Conservation (phyloP, 192 early-diverging fungal genomes). For the Backusella tarrabulga region DNA sequence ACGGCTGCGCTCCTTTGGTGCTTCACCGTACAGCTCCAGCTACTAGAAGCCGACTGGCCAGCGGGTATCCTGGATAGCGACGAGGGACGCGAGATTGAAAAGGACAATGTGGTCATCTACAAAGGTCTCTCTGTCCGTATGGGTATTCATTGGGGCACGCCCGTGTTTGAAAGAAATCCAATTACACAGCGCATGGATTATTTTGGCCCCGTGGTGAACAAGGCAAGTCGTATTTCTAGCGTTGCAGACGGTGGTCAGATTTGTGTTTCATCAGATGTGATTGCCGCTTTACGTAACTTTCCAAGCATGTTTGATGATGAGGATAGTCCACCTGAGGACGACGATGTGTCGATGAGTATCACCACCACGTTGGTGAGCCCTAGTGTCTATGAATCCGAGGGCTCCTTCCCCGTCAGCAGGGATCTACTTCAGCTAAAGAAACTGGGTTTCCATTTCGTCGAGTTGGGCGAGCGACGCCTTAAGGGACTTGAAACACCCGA, state of each 20-base stretch:
- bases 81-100: conserved; percentile 74
- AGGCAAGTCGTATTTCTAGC: conserved; percentile 78
- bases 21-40: conserved; percentile 79
- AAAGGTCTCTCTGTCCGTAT: conserved; percentile 88
- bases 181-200: conserved; percentile 97
- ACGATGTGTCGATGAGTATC: neutral
- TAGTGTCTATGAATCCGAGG: neutral
- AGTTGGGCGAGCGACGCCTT: conserved; percentile 77
- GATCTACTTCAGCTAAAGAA: conserved; percentile 48
- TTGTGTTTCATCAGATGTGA: conserved; percentile 80
- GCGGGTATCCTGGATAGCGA: conserved; percentile 73
- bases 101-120: conserved; percentile 66
- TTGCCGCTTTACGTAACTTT: conserved; percentile 29
- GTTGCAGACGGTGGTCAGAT: conserved; percentile 92
- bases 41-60: conserved; percentile 87
- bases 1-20: conserved; percentile 85
- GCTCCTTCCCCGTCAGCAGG: conserved; percentile 8
- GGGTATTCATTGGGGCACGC: conserved; percentile 91
- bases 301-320: conserved; percentile 22
- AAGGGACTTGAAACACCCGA: conserved; percentile 92
- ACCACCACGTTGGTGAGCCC: neutral
- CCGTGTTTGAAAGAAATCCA: conserved; percentile 85
- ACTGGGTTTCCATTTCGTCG: conserved; percentile 65
- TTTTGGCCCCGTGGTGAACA: conserved; percentile 93
- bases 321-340: neutral